These are phyloP conservation scores for Fusarium dimerum DNA, from an alignment of 2,329 filamentous ascomycete genomes.

Conservation along the genomic window DNA sequence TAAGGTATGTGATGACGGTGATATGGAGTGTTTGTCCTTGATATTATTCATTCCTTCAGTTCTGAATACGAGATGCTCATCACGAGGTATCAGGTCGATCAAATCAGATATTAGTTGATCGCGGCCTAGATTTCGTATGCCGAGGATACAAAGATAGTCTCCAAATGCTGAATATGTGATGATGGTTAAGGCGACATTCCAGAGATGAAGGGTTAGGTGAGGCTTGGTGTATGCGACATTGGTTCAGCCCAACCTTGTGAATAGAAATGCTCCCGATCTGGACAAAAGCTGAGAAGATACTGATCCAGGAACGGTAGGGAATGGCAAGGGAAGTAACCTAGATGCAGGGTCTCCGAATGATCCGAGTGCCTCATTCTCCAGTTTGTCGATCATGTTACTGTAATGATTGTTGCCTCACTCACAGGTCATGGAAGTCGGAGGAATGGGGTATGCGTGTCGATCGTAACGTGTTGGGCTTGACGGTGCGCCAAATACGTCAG, in stretches of 20 bases:
- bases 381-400: no score
- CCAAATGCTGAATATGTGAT: no score
- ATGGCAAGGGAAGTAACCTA: background rate
- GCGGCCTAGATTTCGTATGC: background rate
- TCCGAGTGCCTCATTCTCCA: no score
- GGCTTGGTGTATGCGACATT: background rate
- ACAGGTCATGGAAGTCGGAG: no score
- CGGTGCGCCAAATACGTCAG: no score
- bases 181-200: background rate
- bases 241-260: background rate
- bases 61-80: background rate
- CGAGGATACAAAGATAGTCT: background rate
- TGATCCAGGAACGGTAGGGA: background rate
- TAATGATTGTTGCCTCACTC: no score
- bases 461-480: no score
- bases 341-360: background rate
- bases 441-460: no score
- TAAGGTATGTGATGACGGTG: no score
- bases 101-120: background rate
- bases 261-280: background rate
- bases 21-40: no score
- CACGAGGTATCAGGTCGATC: background rate
- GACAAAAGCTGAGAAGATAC: background rate
- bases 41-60: background rate
- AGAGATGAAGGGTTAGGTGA: background rate